Conservation (phyloP, 805 yeast genomes). For the Scheffersomyces ergatensis region DNA sequence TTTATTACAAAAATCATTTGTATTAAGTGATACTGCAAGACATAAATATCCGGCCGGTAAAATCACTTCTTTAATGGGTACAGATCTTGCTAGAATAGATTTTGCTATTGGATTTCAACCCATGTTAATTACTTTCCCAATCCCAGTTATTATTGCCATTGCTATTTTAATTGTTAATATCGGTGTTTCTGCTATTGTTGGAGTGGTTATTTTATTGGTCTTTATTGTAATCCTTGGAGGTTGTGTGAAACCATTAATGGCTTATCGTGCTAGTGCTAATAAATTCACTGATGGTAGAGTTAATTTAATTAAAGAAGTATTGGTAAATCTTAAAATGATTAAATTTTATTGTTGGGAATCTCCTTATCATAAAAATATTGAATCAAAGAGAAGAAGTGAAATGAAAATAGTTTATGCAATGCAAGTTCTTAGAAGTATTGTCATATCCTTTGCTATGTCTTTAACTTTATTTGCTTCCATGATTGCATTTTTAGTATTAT, state of each 20-base stretch:
- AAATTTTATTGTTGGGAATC: slow-evolving; percentile 87
- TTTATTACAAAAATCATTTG: slow-evolving; percentile 61
- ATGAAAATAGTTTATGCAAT: slow-evolving; percentile 54
- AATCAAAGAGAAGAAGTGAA: slow-evolving; percentile 57
- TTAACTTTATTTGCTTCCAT: slow-evolving; percentile 69
- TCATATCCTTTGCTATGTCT: slow-evolving; percentile 62
- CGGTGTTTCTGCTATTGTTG: slow-evolving; percentile 70
- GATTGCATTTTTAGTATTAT: slow-evolving; percentile 40
- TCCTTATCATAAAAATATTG: slow-evolving; percentile 59
- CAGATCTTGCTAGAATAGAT: slow-evolving; percentile 76
- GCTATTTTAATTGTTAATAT: slow-evolving; percentile 60
- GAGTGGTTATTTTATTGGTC: slow-evolving; percentile 45
- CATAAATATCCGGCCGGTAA: slow-evolving; percentile 60
- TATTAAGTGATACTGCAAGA: slow-evolving; percentile 52
- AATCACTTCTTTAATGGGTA: slow-evolving; percentile 69
- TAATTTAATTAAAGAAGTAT: slow-evolving; percentile 65
- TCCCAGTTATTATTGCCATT: slow-evolving; percentile 57
- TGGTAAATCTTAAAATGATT: slow-evolving; percentile 72
- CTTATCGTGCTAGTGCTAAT: slow-evolving; percentile 52
- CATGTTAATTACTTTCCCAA: slow-evolving; percentile 56
- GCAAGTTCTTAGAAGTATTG: slow-evolving; percentile 57
- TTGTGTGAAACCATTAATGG: slow-evolving; percentile 48
- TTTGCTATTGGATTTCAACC: slow-evolving; percentile 63
- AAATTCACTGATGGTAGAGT: slow-evolving; percentile 71
- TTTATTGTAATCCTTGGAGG: slow-evolving; percentile 45